Conservation (phyloP, 2,329 filamentous ascomycete genomes). For the Graphium sp. region DNA sequence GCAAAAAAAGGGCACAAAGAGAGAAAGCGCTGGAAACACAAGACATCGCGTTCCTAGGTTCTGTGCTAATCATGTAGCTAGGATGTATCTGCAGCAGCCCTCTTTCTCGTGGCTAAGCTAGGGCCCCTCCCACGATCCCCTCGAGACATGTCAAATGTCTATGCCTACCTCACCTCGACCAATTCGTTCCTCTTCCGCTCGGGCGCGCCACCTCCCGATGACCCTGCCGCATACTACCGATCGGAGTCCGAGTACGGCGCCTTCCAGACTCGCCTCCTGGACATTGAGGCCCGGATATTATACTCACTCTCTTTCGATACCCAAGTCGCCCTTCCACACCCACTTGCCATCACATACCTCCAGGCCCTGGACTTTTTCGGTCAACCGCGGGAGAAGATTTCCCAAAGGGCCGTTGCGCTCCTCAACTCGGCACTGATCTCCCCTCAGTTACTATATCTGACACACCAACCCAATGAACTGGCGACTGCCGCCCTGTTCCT, state of each 20-base stretch:
- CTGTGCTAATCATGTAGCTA: conserved; percentile 16
- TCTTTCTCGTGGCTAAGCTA: conserved; percentile 74
- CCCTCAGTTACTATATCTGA: conserved; percentile 79
- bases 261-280: conserved; percentile 47
- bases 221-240: conserved; percentile 47
- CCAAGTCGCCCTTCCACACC: conserved; percentile 72
- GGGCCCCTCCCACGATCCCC: conserved; percentile 61
- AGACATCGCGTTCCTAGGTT: neutral
- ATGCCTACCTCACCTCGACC: conserved; percentile 58
- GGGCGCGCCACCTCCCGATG: conserved; percentile 14
- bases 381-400: conserved; percentile 2
- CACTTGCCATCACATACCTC: conserved; percentile 78
- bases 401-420: conserved; percentile 49
- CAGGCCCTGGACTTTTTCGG: conserved; percentile 65
- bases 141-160: conserved; percentile 70
- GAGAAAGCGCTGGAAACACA: neutral
- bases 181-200: conserved; percentile 35
- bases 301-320: conserved; percentile 65
- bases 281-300: conserved; percentile 64
- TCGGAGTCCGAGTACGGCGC: conserved; percentile 56
- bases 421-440: conserved; percentile 77
- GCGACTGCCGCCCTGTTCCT: conserved; percentile 83
- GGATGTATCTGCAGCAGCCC: conserved; percentile 64
- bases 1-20: too few relatives aligned
- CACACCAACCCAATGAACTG: conserved; percentile 74